Evolutionary conservation across 495 filamentous ascomycete species (phyloP), one percentile per base, ranked within the genome.

Genomic region (Penicillium pancosmium): DNA sequence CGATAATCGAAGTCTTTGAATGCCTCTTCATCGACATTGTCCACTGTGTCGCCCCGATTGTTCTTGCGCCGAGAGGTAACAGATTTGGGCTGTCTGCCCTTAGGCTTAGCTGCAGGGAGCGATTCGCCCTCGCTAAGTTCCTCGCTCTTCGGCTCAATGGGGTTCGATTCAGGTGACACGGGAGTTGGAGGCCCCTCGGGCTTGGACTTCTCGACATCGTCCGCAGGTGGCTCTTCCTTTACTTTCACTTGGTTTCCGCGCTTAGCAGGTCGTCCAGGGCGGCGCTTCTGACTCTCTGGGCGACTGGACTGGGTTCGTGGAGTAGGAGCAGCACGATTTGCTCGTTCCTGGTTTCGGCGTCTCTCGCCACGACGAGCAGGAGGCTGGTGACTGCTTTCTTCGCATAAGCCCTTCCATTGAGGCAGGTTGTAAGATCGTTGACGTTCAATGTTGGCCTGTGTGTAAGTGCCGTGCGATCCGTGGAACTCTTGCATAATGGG

Each of bases 401-500:
- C 89, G 65, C 91, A 95, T 38, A 98, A 79, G 41, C 87, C 84
- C 61, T 91, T 90, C 94, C 94, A 98, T 72, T 98, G 92, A 1
- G 93, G 93, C 8, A 98, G 80, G 68, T 96, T 98, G 76, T 98
- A 98, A 23, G 91, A 91, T 71, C 95, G 82, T 72, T 95, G 91
- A 72, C 95, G 93, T 68, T 97, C 88, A 34, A 98, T 91, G 66
- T 98, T 98, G 66, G 91, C 89, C 64, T 98, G 95, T 25, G 93
- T 92, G 68, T 96, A 98, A 34, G 88, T 93, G 27, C 95, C 94
- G 65, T 93, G 89, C 51, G 87, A 90, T 10, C 93, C 95, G 79
- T 92, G 91, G 69, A 98, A 98, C 64, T 98, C 94, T 68, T 98
- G 94, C 68, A 90, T 94, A 71, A 98, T 98, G 10, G 94, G 94